Evolutionary conservation across 768 basidiomycete species (phyloP).

Genomic region (Amanita jacksonii): DNA sequence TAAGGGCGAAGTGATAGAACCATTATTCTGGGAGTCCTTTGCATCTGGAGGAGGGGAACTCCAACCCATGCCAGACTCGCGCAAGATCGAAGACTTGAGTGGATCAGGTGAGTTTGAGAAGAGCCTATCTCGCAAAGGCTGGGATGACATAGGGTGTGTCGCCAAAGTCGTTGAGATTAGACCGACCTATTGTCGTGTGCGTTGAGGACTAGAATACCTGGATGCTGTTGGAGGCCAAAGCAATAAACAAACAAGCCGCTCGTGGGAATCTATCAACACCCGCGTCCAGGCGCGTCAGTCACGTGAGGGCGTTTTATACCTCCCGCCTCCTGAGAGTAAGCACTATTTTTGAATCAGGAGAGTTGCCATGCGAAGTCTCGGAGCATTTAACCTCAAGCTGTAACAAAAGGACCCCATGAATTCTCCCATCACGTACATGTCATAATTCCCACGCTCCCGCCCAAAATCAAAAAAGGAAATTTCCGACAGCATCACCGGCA

Average conservation of each 20-base stretch:
- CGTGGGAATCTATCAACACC: conserved; percentile 30
- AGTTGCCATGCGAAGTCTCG: neutral
- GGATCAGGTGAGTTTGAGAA: conserved; percentile 55
- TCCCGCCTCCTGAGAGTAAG: too few relatives aligned
- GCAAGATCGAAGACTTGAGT: conserved; percentile 52
- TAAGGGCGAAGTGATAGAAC: conserved; percentile 51
- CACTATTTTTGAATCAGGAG: neutral
- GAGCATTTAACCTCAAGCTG: too few relatives aligned
- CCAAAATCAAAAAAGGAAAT: too few relatives aligned
- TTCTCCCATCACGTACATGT: neutral
- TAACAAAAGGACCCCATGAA: too few relatives aligned
- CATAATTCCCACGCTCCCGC: too few relatives aligned
- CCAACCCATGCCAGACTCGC: conserved; percentile 61
- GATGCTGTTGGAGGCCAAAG: conserved; percentile 8
- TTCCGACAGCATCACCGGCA: too few relatives aligned
- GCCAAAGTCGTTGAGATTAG: conserved; percentile 8
- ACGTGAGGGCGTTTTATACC: conserved; percentile 29
- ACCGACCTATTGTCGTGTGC: conserved; percentile 12
- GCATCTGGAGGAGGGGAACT: conserved; percentile 31
- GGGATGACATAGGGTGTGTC: conserved; percentile 16
- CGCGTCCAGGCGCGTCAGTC: conserved; percentile 31
- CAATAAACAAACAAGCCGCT: conserved; percentile 29
- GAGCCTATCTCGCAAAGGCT: conserved; percentile 47
- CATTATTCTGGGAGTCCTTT: conserved; percentile 22
- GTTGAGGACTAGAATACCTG: conserved; percentile 2